These are phyloP conservation scores for Didymella pomorum DNA, from an alignment of 2,329 filamentous ascomycete genomes.

Conservation along the genomic window DNA sequence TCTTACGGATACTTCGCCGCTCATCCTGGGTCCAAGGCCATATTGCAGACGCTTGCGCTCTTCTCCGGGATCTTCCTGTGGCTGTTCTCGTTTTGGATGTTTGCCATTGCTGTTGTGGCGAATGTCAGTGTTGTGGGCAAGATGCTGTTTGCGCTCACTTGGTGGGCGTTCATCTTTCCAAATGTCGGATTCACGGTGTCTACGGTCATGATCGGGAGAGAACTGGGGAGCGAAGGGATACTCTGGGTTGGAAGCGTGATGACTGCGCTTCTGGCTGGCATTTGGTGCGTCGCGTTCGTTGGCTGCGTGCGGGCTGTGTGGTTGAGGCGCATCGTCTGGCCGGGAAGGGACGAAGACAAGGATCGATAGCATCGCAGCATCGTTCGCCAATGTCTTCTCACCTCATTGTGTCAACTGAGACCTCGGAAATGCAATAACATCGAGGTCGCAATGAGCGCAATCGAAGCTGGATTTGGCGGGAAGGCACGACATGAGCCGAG, in stretches of 20 bases:
- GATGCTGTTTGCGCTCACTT: slow-evolving; percentile 63
- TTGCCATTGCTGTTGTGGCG: slow-evolving; percentile 49
- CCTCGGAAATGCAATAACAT: too few relatives aligned
- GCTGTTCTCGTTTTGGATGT: slow-evolving; percentile 66
- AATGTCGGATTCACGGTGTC: slow-evolving; percentile 52
- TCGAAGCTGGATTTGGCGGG: too few relatives aligned
- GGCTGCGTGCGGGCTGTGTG: slow-evolving; percentile 60
- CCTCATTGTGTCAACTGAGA: too few relatives aligned
- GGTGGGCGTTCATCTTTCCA: slow-evolving; percentile 65
- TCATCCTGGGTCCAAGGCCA: slow-evolving; percentile 27
- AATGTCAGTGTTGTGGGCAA: slow-evolving; percentile 24
- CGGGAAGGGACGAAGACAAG: slow-evolving; percentile 52
- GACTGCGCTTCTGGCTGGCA: slow-evolving; percentile 59
- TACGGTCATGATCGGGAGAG: slow-evolving; percentile 46
- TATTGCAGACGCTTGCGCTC: slow-evolving; percentile 54
- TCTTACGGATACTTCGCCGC: slow-evolving; percentile 34
- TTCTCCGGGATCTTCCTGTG: slow-evolving; percentile 66
- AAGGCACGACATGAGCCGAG: too few relatives aligned
- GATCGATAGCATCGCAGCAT: slow-evolving; percentile 2
- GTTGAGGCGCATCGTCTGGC: slow-evolving; percentile 61
- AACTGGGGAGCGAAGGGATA: slow-evolving; percentile 44
- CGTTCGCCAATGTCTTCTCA: too few relatives aligned
- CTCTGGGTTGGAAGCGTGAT: slow-evolving; percentile 54
- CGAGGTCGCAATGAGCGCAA: too few relatives aligned
- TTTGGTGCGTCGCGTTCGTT: slow-evolving; percentile 61